Conservation (phyloP, 208 protist genomes). For the Trypanosoma conorhini region DNA sequence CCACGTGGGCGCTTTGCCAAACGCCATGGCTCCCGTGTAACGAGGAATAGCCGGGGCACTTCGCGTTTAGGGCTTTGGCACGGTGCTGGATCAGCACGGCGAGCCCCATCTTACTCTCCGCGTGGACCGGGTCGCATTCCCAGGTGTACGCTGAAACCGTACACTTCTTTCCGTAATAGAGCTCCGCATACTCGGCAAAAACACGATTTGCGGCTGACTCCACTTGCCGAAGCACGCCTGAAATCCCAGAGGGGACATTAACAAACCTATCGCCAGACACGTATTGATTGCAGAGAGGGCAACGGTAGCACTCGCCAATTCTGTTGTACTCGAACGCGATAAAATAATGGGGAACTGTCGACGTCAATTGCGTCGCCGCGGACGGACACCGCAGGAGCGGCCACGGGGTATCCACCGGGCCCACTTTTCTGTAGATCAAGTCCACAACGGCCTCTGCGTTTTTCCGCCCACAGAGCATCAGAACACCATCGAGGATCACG, state of each 20-base stretch:
- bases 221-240: constrained; percentile 10
- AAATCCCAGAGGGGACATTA: neutral
- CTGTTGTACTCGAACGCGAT: constrained; percentile 22
- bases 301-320: constrained; percentile 12
- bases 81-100: constrained; percentile 11
- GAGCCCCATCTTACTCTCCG: neutral
- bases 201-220: constrained; percentile 13
- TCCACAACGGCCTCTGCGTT: constrained; percentile 13
- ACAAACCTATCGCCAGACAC: constrained; percentile 4
- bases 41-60: neutral
- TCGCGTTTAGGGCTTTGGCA: neutral
- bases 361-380: neutral
- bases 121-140: neutral
- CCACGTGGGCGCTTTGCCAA: constrained; percentile 25
- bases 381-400: constrained; percentile 10
- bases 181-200: constrained; percentile 11
- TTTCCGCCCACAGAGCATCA: constrained; percentile 9
- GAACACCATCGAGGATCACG: constrained; percentile 3
- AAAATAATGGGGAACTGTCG: constrained; percentile 2
- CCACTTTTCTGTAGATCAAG: neutral
- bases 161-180: constrained; percentile 22
- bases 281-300: constrained; percentile 22
- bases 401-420: constrained; percentile 14
- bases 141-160: constrained; percentile 17
- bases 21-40: constrained; percentile 5